Conservation (phyloP, 2,329 filamentous ascomycete genomes). For the Cordyceps javanica region DNA sequence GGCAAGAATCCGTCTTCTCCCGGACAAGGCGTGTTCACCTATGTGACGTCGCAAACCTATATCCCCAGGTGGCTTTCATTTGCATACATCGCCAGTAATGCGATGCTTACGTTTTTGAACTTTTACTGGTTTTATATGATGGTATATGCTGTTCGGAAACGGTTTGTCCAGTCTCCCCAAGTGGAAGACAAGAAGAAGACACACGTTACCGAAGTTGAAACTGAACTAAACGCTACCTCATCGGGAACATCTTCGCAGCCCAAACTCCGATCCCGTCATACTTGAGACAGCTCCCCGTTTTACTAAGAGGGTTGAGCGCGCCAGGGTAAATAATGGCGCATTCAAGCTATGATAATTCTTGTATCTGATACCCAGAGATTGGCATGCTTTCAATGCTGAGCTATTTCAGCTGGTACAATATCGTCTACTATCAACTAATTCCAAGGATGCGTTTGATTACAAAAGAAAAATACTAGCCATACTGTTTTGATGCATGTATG, state of each 20-base stretch:
- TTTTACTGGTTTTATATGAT: conserved; percentile 86
- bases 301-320: neutral
- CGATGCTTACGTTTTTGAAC: conserved; percentile 69
- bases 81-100: conserved; percentile 63
- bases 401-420: neutral
- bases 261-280: conserved; percentile 6
- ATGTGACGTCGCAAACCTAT: conserved; percentile 39
- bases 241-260: conserved; percentile 19
- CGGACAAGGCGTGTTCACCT: conserved; percentile 31
- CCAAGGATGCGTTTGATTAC: neutral
- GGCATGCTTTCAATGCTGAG: no score
- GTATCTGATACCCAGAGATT: no score
- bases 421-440: neutral
- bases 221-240: conserved; percentile 25
- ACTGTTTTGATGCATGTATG: neutral
- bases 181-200: conserved; percentile 24
- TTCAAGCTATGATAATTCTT: no score
- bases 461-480: neutral
- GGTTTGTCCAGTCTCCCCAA: conserved; percentile 49
- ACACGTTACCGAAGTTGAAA: conserved; percentile 22
- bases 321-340: neutral
- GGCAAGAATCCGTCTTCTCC: conserved; percentile 30
- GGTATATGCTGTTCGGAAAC: conserved; percentile 70
- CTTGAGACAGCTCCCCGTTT: neutral
- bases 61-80: conserved; percentile 65